Evolutionary conservation across 352 stramenopile species (phyloP), one percentile per base, ranked within the genome.

Genomic region (Phytopythium oedochilum): DNA sequence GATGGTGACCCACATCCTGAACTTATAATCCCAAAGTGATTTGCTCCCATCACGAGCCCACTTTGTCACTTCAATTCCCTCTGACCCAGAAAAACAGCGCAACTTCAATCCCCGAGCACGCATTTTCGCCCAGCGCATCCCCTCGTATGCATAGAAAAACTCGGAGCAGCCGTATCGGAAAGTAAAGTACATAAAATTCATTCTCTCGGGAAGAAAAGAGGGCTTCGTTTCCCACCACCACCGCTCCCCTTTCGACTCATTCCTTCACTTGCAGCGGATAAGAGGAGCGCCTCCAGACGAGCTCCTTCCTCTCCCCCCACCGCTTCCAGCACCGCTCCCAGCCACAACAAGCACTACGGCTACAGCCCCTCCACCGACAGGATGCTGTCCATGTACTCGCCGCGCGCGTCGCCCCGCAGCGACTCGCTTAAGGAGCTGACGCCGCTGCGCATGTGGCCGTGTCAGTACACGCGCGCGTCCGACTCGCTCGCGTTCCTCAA

Each of bases 401-500:
- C 44, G 36, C 59, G 49, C n/a, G 50, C 55, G 32, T 57, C 59
- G 49, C 60, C 60, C 0, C 51, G 53, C n/a, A 26, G 46, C 18
- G 56, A 56, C 20, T 66, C 66, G 29, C 40, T 59, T 22, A 59
- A 62, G 25, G 58, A 77, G 55, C 63, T 77, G 48, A 60, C 66
- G 45, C 71, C 67, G 49, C 57, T 71, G 46, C 63, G 60, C 43
- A 68, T 76, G 68, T 77, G 67, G 71, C 68, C 71, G 39, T 69
- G 63, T 22, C 67, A 67, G 39, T 66, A 80, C 61, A 66, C 67
- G 40, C 68, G 71, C 29, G 71, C 70, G 23, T 66, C 67, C 15
- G 68, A 77, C 45, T 60, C 71, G 26, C 58, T 75, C 28, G 47
- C 57, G 12, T 73, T 71, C 55, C 68, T 78, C 35, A 71, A 72